A percentile compares a stretch with the other conserved stretches of the same genome.
Conservation (phyloP, 768 basidiomycete genomes). For the Saitozyma podzolica region DNA sequence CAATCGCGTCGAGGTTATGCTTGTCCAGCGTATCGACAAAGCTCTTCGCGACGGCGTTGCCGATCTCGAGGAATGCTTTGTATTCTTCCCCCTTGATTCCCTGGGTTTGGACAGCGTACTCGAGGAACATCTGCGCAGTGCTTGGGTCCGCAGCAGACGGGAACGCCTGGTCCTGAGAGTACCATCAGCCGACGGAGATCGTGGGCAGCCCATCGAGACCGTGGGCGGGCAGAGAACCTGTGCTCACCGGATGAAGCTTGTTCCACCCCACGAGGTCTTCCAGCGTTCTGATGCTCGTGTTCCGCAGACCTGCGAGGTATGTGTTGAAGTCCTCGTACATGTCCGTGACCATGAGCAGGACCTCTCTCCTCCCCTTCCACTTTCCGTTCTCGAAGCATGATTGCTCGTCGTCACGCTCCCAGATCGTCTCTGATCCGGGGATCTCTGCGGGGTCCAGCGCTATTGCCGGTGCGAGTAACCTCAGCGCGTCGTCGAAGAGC, state of each 20-base stretch:
- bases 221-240: too few species aligned
- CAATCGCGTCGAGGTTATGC: conserved; percentile 33
- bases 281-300: conserved; percentile 13
- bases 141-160: too few species aligned
- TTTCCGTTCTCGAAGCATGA: neutral
- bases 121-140: too few species aligned
- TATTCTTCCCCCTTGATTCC: too few species aligned
- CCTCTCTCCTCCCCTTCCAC: neutral
- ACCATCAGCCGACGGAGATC: too few species aligned
- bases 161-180: too few species aligned
- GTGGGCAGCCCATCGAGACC: neutral
- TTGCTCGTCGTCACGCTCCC: conserved; percentile 4
- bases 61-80: too few species aligned
- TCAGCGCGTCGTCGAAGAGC: too few species aligned
- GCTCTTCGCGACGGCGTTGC: conserved; percentile 1
- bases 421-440: conserved; percentile 1
- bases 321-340: conserved; percentile 32
- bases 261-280: conserved; percentile 37
- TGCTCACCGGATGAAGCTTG: conserved; percentile 22
- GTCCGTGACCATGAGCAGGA: conserved; percentile 13
- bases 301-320: conserved; percentile 23
- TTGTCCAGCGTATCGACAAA: conserved; percentile 26
- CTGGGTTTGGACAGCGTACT: too few species aligned
- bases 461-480: too few species aligned
- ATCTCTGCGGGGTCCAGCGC: too few species aligned